A percentile compares a stretch with the other conserved stretches of the same genome.
These are phyloP conservation scores for Pseudogymnoascus sp. DNA, from an alignment of 2,329 filamentous ascomycete genomes.

Conservation along the genomic window DNA sequence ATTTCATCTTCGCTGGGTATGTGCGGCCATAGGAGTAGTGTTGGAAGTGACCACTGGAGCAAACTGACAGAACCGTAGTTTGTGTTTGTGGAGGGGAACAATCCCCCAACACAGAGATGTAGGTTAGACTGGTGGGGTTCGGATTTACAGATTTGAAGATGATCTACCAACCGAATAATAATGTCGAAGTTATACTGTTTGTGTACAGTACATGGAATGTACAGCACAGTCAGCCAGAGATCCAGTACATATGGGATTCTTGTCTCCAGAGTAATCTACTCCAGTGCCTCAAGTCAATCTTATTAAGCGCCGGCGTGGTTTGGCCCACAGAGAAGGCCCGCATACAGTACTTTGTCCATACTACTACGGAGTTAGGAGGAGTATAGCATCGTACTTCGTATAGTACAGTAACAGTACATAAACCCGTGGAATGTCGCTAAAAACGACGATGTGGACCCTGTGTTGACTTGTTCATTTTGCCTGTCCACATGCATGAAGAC, in stretches of 20 bases:
- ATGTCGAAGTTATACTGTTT: background rate
- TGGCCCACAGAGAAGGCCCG: background rate
- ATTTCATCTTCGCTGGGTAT: conserved; percentile 8
- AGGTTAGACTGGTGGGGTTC: background rate
- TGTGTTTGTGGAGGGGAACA: background rate
- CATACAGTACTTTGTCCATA: background rate
- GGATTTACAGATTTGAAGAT: conserved; percentile 1
- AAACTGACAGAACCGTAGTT: background rate
- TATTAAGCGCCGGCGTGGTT: background rate
- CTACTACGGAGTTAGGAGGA: no score
- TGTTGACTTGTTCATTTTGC: background rate
- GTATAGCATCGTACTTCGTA: no score
- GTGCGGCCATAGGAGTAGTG: conserved; percentile 2
- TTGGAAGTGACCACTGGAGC: background rate
- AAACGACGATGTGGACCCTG: background rate
- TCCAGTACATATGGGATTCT: background rate
- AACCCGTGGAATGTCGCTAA: background rate
- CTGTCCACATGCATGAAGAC: background rate
- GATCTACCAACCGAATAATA: conserved; percentile 1
- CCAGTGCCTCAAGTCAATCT: background rate
- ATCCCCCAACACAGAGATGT: background rate
- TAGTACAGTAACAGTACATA: no score
- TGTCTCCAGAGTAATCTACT: background rate
- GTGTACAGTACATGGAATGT: background rate
- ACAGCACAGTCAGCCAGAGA: background rate